Base-by-base conservation (phyloP, 768 basidiomycete species). In the Mycena vulgaris region DNA sequence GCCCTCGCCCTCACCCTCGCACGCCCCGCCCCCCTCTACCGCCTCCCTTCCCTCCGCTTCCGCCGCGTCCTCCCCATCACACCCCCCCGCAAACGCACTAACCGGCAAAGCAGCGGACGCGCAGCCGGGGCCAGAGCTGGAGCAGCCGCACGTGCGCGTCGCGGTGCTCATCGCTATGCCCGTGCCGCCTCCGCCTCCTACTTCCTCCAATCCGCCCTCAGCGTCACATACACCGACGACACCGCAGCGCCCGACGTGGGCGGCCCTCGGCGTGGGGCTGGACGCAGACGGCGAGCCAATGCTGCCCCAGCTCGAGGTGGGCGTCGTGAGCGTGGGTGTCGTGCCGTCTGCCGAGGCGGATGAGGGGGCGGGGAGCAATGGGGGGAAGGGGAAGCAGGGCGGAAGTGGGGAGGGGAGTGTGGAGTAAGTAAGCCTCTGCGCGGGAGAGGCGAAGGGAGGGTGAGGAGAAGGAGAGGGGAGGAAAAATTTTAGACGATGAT, bases 101-200 rank as follows among this genome's bases (percentile, higher is more conserved):
- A 13, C 21, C 48, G 48, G 66, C 61, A 66, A 74, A 57, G 68
- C 70, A 57, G 13, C 57, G 53, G 17, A 11, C 39, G 35, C 48
- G 51, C 28, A 40, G 53, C 48, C n/a, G 21, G 45, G 56, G 65
- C 16, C 17, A 17, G 23, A 16, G 47, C 45, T 55, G 8, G 66
- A 62, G 23, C 76, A 75, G 53, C 70, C 80, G 37, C 63, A 75
- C 49, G 76, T 87, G 28, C 79, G 78, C 39, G 79, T 87, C 33
- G 81, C 83, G 0, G 84, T 87, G 21, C 76, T 87, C 35, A 83
- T 87, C 45, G 85, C 86, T 6, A 85, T 87, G 86, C 86, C 86
- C 23, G 63, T 67, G 13, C n/a, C n/a, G n/a, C 69, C 63, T 39
- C 63, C 75, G 21, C 63, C 67, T 17, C 33, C 40, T 40, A 19